These are phyloP conservation scores for Termitomyces sp. DNA, from an alignment of 768 basidiomycete species.

Conservation along the genomic window DNA sequence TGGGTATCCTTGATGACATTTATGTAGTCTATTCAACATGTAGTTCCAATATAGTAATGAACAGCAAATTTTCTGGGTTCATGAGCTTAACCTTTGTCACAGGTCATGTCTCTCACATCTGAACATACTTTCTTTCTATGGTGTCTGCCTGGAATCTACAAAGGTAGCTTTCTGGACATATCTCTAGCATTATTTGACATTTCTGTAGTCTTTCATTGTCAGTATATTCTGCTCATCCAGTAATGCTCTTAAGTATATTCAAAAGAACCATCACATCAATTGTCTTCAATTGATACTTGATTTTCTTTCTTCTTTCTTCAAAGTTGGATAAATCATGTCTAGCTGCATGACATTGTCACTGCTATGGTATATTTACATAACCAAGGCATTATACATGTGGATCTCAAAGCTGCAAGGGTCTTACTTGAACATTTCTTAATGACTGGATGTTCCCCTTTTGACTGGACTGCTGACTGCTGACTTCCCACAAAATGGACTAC, in stretches of 20 bases:
- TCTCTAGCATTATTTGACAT: not conserved
- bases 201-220: slow-evolving; percentile 9
- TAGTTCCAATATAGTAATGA: slow-evolving; percentile 35
- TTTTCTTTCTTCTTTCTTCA: not conserved
- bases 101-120: slow-evolving; percentile 37
- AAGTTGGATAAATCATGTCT: not conserved
- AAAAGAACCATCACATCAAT: not conserved
- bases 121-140: slow-evolving; percentile 42
- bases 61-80: not conserved
- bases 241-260: slow-evolving; percentile 10
- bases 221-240: slow-evolving; percentile 6
- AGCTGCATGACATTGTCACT: slow-evolving; percentile 17
- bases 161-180: slow-evolving; percentile 13
- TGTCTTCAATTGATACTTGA: slow-evolving; percentile 9
- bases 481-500: no score
- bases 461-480: no score
- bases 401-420: slow-evolving; percentile 22
- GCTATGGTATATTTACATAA: slow-evolving; percentile 22
- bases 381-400: slow-evolving; percentile 20
- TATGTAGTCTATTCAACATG: slow-evolving; percentile 31
- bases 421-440: no score
- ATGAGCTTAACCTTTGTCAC: slow-evolving; percentile 2
- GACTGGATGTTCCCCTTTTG: no score
- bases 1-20: not conserved
- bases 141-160: slow-evolving; percentile 34